Conservation (phyloP, 331 rosid species). For the Erythrophleum ivorense region DNA sequence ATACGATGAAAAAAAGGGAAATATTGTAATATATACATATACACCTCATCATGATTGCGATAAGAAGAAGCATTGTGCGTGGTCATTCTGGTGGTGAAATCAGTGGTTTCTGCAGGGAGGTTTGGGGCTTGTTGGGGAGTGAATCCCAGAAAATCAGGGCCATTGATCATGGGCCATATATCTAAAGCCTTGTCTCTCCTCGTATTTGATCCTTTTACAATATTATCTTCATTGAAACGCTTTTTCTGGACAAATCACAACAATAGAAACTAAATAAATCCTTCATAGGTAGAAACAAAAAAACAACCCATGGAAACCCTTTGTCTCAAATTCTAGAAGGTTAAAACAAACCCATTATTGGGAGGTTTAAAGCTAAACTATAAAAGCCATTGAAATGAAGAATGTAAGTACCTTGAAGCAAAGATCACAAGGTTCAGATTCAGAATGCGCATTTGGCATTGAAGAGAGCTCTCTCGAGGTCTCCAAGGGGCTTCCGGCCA, state of each 20-base stretch:
- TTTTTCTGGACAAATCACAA: conserved; percentile 39
- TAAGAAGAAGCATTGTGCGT: conserved; percentile 13
- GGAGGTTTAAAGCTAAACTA: too few species aligned
- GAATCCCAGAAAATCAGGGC: conserved; percentile 50
- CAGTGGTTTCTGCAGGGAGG: conserved; percentile 31
- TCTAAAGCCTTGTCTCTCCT: conserved; percentile 42
- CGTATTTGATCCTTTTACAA: conserved; percentile 29
- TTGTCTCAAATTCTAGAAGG: background rate
- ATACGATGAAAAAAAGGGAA: background rate
- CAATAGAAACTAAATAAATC: background rate
- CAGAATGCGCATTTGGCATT: conserved; percentile 62
- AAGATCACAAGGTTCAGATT: conserved; percentile 47
- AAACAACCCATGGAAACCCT: background rate
- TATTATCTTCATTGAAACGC: conserved; percentile 32
- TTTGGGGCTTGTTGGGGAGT: conserved; percentile 35
- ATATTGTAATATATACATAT: background rate
- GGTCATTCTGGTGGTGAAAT: conserved; percentile 36
- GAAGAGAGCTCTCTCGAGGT: conserved; percentile 91
- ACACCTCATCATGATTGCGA: conserved; percentile 52
- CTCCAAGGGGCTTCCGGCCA: conserved; percentile 51
- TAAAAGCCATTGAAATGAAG: background rate
- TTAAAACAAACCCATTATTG: background rate
- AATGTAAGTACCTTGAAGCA: conserved; percentile 60
- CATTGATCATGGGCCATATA: conserved; percentile 33
- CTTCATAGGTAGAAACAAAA: too few species aligned